Evolutionary conservation across 2,329 filamentous ascomycete species (phyloP), one percentile per base, ranked within the genome.

Genomic region (Arthrobotrys megalospora): DNA sequence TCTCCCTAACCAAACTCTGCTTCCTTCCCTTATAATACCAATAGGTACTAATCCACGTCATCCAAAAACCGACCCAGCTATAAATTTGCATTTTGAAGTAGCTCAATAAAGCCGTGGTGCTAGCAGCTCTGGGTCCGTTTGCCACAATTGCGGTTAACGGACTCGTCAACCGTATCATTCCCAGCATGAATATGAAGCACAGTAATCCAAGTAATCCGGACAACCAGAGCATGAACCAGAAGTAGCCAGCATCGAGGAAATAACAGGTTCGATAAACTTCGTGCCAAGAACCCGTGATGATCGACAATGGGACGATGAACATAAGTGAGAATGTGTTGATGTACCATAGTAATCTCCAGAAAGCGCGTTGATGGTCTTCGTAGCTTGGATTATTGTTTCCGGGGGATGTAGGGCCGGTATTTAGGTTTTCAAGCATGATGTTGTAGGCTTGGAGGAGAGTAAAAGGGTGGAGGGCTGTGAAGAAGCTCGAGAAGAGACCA

Each of bases 171-270:
- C 87, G 85, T 16, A 87, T 85, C 41, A 88, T 82, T 14, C 88
- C 82, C 62, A 88, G 82, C 1, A 85, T 87, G n/a, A 84, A 83
- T 1, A 84, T 84, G 76, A 88, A 88, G 3, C 88, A 85, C 4
- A 86, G 85, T 82, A 85, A 87, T 0, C 84, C 85, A 2, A 86
- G 86, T 6, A 87, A 81, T 1, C 86, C 86, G 1, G 86, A 86
- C 69, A 86, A 86, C 3, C 86, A 80, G 45, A 86, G 85, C 84
- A 88, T 86, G 48, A 88, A 83, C 87, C 87, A 88, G 83, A 88
- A 88, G 82, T 87, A 89, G 1, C 87, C 86, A 0, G 88, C 86
- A 72, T 88, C 87, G 10, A 88, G 84, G 82, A 88, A 86, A 67
- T 88, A 88, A 69, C 87, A 87, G 76, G 88, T 88, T 16, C 86